Base-by-base conservation (phyloP, 1,139 yeast genomes). In the Pichia sp. region DNA sequence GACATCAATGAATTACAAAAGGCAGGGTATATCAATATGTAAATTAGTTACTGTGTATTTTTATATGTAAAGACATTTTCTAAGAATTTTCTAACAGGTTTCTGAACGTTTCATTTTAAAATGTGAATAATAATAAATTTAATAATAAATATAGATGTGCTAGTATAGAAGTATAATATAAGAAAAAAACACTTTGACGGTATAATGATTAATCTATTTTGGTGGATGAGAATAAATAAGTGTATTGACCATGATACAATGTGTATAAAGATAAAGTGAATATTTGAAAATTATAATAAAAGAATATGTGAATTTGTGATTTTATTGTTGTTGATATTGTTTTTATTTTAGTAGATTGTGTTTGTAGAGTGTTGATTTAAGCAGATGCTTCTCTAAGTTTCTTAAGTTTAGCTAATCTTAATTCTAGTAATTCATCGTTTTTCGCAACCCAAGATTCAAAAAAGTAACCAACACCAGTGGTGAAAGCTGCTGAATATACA, bases 381-480 rank as follows among this genome's bases (percentile, higher is more conserved):
- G 49, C 54, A 18, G 60, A 48, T 28, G 52, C 57, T 46, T 60
- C 62, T 61, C 75, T 67, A 42, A 71, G 63, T 47, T 67, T 67
- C 44, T 67, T 61, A 45, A 73, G 61, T 38, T 67, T 65, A n/a
- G 62, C 58, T 33, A 71, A 58, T 58, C 75, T 66, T 42, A 60
- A 55, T 28, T 70, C 72, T 36, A 72, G 55, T 36, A 72, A 56
- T 29, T 58, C 59, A 50, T 72, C 71, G 53, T 71, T 72, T 19
- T 62, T 60, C 33, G 70, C 73, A 45, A 66, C 71, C 65, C 71
- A 63, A 42, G 60, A 51, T 53, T 69, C 67, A 54, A 69, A 71
- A 3, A 56, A 55, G 53, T 70, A 70, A 1, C 76, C 76, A 30
- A 71, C 51, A 3, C 67, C 73, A 3, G 70, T 66, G 70, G 75